Percentiles rank a stretch among this genome's conserved stretches.
Conservation (phyloP, 1,284 basidiomycete genomes). For the Anthracocystis panici-leucophaei region DNA sequence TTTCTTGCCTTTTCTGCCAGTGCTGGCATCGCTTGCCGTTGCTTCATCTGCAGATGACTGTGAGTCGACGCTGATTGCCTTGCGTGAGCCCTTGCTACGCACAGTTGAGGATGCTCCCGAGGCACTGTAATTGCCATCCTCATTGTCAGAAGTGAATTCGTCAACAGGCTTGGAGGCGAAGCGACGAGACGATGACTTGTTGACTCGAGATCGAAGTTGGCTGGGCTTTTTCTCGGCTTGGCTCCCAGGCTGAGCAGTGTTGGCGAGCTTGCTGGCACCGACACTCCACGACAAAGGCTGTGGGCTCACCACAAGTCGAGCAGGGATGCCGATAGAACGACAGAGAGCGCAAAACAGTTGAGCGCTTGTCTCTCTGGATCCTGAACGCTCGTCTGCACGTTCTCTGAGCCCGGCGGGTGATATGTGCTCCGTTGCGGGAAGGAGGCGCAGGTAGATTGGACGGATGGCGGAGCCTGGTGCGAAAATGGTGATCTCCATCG, state of each 20-base stretch:
- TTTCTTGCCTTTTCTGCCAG: constrained; percentile 2
- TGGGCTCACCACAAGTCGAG: constrained; percentile 87
- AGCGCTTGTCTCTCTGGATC: constrained; percentile 87
- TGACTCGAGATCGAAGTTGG: constrained; percentile 25
- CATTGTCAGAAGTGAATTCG: constrained; percentile 58
- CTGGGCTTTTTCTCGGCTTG: constrained; percentile 64
- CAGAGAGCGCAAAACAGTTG: constrained; percentile 92
- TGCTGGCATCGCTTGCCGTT: constrained; percentile 15
- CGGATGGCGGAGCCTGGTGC: constrained; percentile 51
- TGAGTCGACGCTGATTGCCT: constrained; percentile 21
- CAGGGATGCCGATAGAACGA: constrained; percentile 85
- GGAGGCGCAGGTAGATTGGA: constrained; percentile 67
- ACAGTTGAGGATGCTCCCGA: constrained; percentile 20
- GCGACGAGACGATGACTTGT: constrained; percentile 12
- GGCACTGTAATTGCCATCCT: constrained; percentile 18
- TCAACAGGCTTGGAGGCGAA: constrained; percentile 47
- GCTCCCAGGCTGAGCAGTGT: constrained; percentile 44
- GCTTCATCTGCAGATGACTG: constrained; percentile 24
- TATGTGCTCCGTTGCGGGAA: constrained; percentile 77
- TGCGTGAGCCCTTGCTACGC: constrained; percentile 9
- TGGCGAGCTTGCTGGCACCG: constrained; percentile 66
- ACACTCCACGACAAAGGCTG: constrained; percentile 87
- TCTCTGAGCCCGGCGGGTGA: constrained; percentile 88
- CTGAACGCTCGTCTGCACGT: constrained; percentile 81
- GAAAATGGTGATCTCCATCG: constrained; percentile 71